Evolutionary conservation across 306 rosid genomes (phyloP).

Genomic region (Rubus idaeus): DNA sequence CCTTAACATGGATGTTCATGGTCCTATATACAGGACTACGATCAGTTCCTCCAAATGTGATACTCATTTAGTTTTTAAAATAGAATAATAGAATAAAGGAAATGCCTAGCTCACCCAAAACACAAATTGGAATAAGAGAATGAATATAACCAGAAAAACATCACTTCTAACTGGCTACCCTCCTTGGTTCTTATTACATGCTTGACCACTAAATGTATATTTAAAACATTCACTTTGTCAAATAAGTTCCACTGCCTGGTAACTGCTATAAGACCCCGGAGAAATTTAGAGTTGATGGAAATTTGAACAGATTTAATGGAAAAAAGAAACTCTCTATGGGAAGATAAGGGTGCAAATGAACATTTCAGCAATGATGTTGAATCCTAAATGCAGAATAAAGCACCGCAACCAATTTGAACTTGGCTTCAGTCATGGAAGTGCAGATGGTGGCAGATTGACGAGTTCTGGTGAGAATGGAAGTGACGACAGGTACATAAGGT

Average conservation of each 20-base stretch:
- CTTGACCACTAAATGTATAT: too few species aligned
- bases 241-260: background rate
- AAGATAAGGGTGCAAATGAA: slow-evolving; percentile 18
- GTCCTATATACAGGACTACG: too few species aligned
- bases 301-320: background rate
- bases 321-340: background rate
- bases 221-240: background rate
- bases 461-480: slow-evolving; percentile 24
- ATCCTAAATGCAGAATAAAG: background rate
- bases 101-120: background rate
- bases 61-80: too few species aligned
- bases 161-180: too few species aligned
- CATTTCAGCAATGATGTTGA: background rate
- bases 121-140: background rate
- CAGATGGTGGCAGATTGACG: slow-evolving; percentile 28
- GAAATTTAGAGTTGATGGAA: too few species aligned
- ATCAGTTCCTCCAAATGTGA: too few species aligned
- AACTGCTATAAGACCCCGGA: background rate
- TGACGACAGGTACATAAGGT: slow-evolving; percentile 32
- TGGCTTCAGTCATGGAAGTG: slow-evolving; percentile 30
- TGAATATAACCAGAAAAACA: background rate
- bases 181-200: too few species aligned
- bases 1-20: too few species aligned
- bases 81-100: too few species aligned
- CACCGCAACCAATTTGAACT: slow-evolving; percentile 40